Percentiles rank a stretch among this genome's conserved stretches.
Evolutionary conservation across 257 asterid genomes (phyloP).

Genomic region (Rauvolfia tetraphylla): DNA sequence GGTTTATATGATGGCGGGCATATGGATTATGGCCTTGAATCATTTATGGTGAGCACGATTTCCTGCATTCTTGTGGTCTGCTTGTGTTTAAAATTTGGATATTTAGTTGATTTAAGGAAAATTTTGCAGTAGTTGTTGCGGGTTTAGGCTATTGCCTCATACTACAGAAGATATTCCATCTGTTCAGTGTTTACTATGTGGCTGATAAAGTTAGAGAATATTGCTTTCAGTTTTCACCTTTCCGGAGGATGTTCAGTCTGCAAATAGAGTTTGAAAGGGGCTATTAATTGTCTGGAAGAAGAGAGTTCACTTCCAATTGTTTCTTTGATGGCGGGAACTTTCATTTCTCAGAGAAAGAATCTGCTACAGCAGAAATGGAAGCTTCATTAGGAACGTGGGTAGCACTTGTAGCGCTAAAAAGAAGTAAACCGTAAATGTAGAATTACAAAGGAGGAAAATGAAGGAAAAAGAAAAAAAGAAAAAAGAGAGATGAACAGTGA

Average conservation of each 20-base stretch:
- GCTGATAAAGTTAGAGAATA: too few species aligned
- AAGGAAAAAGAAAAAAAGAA: neutral
- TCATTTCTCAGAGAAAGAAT: neutral
- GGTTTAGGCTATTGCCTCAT: too few species aligned
- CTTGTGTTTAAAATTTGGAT: neutral
- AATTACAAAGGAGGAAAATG: neutral
- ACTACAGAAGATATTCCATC: too few species aligned
- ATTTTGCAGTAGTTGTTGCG: neutral
- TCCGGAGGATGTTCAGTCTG: too few species aligned
- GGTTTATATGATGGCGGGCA: neutral
- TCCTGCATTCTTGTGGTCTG: neutral
- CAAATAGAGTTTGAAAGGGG: too few species aligned
- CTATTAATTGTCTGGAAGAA: neutral
- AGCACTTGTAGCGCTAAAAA: neutral
- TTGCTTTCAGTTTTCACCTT: too few species aligned
- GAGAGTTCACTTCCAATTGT: neutral
- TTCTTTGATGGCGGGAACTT: neutral
- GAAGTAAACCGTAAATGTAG: neutral
- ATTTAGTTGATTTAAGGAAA: neutral
- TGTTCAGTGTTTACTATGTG: too few species aligned
- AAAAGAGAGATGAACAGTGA: neutral
- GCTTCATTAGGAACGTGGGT: neutral
- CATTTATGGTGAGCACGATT: neutral
- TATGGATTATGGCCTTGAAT: neutral
- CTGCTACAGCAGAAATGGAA: neutral